phyloP scores from a whole-genome alignment of 2,329 filamentous ascomycete genomes.

The Aspergillus sp. region DNA sequence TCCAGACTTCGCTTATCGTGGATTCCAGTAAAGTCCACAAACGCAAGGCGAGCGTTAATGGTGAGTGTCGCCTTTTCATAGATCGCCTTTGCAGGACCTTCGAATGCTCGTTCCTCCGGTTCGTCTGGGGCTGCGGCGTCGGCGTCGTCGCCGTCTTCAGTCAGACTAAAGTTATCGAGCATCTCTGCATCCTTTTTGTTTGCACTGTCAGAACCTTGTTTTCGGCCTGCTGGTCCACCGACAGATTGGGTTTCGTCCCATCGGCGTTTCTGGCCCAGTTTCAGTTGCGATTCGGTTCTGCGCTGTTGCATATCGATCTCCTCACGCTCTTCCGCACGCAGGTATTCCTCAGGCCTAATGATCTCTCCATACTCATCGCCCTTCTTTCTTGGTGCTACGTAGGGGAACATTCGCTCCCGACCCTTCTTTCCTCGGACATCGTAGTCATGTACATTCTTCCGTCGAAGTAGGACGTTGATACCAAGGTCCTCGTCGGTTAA shows the following conservation, averaged over 20 bases:
- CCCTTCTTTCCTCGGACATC: conserved; percentile 90
- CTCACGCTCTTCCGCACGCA: conserved; percentile 88
- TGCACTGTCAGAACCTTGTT: conserved; percentile 46
- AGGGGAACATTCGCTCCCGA: conserved; percentile 87
- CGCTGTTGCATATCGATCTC: conserved; percentile 65
- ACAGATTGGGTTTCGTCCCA: conserved; percentile 70
- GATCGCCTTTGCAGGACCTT: conserved; percentile 74
- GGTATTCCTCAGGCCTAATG: conserved; percentile 89
- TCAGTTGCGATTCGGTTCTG: conserved; percentile 56
- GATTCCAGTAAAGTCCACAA: conserved; percentile 86
- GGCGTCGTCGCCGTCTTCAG: conserved; percentile 57
- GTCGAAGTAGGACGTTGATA: conserved; percentile 83
- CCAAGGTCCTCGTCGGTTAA: conserved; percentile 88
- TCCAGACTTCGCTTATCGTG: conserved; percentile 92
- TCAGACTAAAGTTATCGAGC: conserved; percentile 49
- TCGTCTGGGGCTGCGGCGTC: conserved; percentile 57
- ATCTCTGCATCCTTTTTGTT: conserved; percentile 44
- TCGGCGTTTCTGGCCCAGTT: conserved; percentile 86
- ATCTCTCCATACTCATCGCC: conserved; percentile 91
- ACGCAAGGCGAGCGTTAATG: conserved; percentile 74
- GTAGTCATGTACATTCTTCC: conserved; percentile 89
- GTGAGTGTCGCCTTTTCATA: conserved; percentile 63
- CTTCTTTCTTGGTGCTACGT: conserved; percentile 74
- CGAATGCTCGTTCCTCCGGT: conserved; percentile 47
- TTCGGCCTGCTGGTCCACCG: conserved; percentile 57